Conservation (phyloP, 179 eudicot genomes). For the Monotropa hypopitys region DNA sequence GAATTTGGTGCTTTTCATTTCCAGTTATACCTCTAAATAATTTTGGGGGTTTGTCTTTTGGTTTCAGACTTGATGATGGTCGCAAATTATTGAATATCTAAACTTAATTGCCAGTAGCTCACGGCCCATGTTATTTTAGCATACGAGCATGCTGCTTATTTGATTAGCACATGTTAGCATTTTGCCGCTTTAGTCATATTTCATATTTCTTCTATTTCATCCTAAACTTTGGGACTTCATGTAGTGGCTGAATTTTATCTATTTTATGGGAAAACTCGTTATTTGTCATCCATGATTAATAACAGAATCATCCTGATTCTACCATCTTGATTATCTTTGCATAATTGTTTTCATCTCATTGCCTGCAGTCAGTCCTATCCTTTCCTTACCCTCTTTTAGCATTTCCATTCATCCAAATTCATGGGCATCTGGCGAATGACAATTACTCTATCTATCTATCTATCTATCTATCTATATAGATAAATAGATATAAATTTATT, state of each 20-base stretch:
- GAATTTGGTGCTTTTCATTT: neutral
- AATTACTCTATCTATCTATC: too few species aligned
- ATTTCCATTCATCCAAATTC: neutral
- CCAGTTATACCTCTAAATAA: neutral
- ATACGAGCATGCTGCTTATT: neutral
- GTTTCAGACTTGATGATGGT: neutral
- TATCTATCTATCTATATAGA: too few species aligned
- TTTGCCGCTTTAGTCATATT: neutral
- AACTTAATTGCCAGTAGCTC: neutral
- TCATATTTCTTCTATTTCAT: neutral
- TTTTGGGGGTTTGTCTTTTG: neutral
- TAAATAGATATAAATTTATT: too few species aligned
- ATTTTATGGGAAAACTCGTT: neutral
- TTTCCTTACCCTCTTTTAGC: neutral
- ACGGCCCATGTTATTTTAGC: neutral
- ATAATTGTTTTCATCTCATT: neutral
- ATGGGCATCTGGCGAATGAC: neutral
- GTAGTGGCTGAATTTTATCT: neutral
- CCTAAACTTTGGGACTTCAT: neutral
- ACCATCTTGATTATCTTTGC: neutral
- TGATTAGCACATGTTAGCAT: neutral
- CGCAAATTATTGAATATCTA: neutral
- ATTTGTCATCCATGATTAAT: neutral
- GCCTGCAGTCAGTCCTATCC: neutral
- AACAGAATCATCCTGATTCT: neutral